Base-by-base conservation (phyloP, 371 early-diverging fungal genomes). In the Mortierella sp. region DNA sequence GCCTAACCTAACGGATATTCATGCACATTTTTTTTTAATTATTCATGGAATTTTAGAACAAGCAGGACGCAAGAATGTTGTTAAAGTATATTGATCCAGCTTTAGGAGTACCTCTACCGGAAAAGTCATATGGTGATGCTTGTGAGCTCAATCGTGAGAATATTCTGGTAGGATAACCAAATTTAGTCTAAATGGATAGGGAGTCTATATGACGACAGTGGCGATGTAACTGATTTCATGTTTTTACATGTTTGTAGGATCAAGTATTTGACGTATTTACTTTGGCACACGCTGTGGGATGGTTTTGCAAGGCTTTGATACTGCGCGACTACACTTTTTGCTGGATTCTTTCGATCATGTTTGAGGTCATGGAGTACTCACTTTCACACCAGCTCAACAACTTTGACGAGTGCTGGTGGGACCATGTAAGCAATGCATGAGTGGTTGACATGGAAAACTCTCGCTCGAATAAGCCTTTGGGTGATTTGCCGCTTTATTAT, bases 371-470 rank as follows among this genome's bases (percentile, higher is more conserved):
- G 86, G 99, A 98, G 82, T 98, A 98, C 84, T 93, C 97, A 58
- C 86, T 98, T 56, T 89, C 94, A 72, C 97, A 98, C 84, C 98
- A 98, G 82, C 87, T 98, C 77, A 94, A 96, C 65, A 98, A 98
- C 84, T 98, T 98, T 87, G 95, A 95, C 42, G 99, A 98, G 86
- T 98, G 99, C 84, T 98, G 98, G 98, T 98, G 98, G 98, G 98
- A 98, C 87, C 98, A 98, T 84, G 95, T 94, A 90, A 75, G 93
- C 23, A 26, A 28, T 76, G 12, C 26, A 26, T 26, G 26, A 51
- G 23, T 8, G 2, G n/a, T n/a, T n/a, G n/a, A n/a, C n/a, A n/a
- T n/a, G n/a, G n/a, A n/a, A n/a, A n/a, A n/a, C n/a, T n/a, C n/a
- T n/a, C n/a, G n/a, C n/a, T n/a, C 8, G 51, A 26, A 51, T 8